These are phyloP conservation scores for Camillea tinctor DNA, from an alignment of 2,329 filamentous ascomycete genomes.

Conservation along the genomic window DNA sequence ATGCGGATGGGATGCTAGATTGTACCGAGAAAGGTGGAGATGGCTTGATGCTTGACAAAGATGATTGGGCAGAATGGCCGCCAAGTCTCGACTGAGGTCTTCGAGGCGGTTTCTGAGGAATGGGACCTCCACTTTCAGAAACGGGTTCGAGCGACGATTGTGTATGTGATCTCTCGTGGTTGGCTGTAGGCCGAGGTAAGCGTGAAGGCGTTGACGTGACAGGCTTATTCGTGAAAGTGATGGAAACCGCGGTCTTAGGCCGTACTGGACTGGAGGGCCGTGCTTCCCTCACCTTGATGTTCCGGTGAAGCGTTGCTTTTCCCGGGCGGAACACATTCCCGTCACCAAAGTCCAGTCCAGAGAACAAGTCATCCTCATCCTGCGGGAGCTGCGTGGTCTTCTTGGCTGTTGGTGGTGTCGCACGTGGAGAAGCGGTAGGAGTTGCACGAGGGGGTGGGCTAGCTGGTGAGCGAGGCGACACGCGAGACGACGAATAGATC, in stretches of 20 bases:
- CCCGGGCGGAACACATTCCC: constrained; percentile 77
- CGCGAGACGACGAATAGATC: background rate
- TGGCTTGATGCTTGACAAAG: constrained; percentile 61
- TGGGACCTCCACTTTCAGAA: constrained; percentile 79
- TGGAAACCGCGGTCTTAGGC: constrained; percentile 72
- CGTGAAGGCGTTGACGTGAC: constrained; percentile 56
- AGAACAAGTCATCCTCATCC: constrained; percentile 75
- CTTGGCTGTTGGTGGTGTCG: background rate
- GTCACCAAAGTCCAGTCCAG: constrained; percentile 82
- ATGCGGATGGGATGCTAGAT: constrained; percentile 56
- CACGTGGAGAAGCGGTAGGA: background rate
- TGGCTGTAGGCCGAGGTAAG: constrained; percentile 71
- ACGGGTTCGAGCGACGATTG: constrained; percentile 85
- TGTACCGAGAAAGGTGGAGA: constrained; percentile 56
- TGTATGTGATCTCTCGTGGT: constrained; percentile 65
- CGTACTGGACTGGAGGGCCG: constrained; percentile 68
- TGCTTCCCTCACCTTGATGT: constrained; percentile 80
- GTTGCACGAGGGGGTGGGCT: background rate
- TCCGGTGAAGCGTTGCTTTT: constrained; percentile 84
- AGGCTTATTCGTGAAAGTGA: constrained; percentile 89
- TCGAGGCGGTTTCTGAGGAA: constrained; percentile 53
- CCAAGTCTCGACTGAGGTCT: constrained; percentile 67
- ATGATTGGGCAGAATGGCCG: constrained; percentile 68
- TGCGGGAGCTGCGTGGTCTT: constrained; percentile 33
- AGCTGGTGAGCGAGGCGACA: background rate